Evolutionary conservation across 2,329 filamentous ascomycete species (phyloP).

Genomic region (Cadophora gregata): DNA sequence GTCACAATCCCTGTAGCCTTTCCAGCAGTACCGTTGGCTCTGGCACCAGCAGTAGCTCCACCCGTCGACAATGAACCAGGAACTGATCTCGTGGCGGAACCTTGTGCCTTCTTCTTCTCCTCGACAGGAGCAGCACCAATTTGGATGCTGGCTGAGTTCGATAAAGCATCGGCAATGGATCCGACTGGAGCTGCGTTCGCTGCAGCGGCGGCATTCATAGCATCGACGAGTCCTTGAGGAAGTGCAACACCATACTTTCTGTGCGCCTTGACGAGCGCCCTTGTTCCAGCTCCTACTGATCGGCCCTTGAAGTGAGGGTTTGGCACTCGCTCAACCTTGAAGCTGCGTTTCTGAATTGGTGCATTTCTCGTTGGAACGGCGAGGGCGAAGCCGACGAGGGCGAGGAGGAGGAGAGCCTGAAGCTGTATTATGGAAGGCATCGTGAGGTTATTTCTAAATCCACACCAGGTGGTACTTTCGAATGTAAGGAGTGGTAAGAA

Average conservation of each 20-base stretch:
- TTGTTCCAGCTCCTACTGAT: constrained; percentile 41
- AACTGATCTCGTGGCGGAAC: constrained; percentile 13
- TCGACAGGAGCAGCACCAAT: constrained; percentile 6
- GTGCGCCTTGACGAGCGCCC: constrained; percentile 69
- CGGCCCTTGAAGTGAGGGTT: constrained; percentile 52
- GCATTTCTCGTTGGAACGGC: constrained; percentile 53
- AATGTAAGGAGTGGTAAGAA: constrained; percentile 31
- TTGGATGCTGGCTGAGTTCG: constrained; percentile 17
- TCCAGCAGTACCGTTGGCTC: constrained; percentile 45
- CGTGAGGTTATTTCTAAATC: constrained; percentile 33
- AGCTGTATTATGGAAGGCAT: constrained; percentile 44
- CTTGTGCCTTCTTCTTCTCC: constrained; percentile 19
- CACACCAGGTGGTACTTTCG: constrained; percentile 43
- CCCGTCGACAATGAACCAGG: constrained; percentile 27
- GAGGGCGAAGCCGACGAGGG: constrained; percentile 53
- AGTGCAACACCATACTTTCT: constrained; percentile 68
- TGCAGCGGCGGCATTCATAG: constrained; percentile 36
- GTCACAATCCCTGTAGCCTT: constrained; percentile 60
- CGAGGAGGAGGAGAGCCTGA: constrained; percentile 50
- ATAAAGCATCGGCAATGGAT: constrained; percentile 22
- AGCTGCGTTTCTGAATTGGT: constrained; percentile 49
- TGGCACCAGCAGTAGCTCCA: constrained; percentile 30
- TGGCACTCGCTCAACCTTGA: constrained; percentile 42
- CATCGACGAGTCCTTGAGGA: constrained; percentile 50
- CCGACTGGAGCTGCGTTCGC: constrained; percentile 10